These are phyloP conservation scores for Ramalina peruviana DNA, from an alignment of 495 filamentous ascomycete species.

Conservation along the genomic window DNA sequence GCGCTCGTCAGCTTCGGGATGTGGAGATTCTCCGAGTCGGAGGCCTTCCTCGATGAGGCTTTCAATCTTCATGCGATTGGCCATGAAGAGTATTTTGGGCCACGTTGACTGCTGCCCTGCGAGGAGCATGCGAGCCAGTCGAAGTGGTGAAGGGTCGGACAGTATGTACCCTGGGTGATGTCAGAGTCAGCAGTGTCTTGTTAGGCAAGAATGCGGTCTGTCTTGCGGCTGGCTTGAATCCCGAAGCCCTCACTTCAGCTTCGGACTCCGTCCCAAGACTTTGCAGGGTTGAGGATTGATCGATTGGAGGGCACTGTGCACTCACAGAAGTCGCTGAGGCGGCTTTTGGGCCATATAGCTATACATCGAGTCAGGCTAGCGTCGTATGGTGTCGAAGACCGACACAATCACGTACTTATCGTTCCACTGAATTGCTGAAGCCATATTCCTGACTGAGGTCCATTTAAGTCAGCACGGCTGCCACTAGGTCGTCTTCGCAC, in stretches of 20 bases:
- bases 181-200: no score
- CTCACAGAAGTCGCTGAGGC: constrained; percentile 55
- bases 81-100: constrained; percentile 79
- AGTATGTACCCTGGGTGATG: constrained; percentile 44
- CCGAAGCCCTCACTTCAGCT: no score
- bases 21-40: constrained; percentile 29
- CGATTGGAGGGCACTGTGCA: not conserved
- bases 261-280: no score
- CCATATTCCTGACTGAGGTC: constrained; percentile 56
- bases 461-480: no score
- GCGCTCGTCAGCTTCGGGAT: no score
- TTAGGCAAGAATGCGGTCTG: no score
- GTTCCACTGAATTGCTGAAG: constrained; percentile 89
- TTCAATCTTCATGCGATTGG: constrained; percentile 75
- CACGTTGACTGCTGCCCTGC: constrained; percentile 76
- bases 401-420: constrained; percentile 35
- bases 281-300: not conserved
- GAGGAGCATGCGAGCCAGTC: constrained; percentile 76
- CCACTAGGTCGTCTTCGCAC: no score
- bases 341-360: constrained; percentile 74
- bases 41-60: constrained; percentile 63
- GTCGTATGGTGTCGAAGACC: not conserved
- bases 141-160: constrained; percentile 58
- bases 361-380: not conserved
- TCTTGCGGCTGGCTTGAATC: no score